These are phyloP conservation scores for Gynostemma pentaphyllum DNA, from an alignment of 306 rosid species.

Conservation along the genomic window DNA sequence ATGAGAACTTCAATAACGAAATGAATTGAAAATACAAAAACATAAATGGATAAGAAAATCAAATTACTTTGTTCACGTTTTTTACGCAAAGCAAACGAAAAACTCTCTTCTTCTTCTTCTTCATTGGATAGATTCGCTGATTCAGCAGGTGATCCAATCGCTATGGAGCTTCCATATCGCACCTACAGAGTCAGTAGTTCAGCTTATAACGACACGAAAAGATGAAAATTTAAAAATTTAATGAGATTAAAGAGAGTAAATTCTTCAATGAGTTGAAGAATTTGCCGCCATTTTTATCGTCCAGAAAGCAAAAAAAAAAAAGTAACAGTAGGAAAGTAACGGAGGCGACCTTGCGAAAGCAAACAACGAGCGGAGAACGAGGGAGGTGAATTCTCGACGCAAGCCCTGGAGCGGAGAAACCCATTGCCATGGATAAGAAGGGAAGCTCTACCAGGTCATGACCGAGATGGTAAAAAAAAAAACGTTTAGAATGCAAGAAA, in stretches of 20 bases:
- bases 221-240: not conserved
- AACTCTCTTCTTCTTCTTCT: not conserved
- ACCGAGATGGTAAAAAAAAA: not conserved
- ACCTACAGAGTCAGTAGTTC: conserved; percentile 7
- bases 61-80: not conserved
- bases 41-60: not conserved
- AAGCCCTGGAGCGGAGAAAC: conserved; percentile 4
- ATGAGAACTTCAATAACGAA: not conserved
- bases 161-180: conserved; percentile 5
- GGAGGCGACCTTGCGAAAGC: conserved; percentile 18
- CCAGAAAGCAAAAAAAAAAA: not conserved
- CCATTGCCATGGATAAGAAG: conserved; percentile 10
- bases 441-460: not conserved
- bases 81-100: not conserved
- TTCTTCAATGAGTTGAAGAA: not conserved
- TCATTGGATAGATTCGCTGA: not conserved
- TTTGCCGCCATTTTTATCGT: not conserved
- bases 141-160: conserved; percentile 12
- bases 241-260: not conserved
- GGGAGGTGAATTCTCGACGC: conserved; percentile 6
- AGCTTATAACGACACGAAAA: not conserved
- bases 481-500: not conserved
- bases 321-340: not conserved
- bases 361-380: conserved; percentile 3
- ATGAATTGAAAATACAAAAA: not conserved